phyloP scores from a whole-genome alignment of 768 basidiomycete genomes.

The Tricholoma bakamatsutake region DNA sequence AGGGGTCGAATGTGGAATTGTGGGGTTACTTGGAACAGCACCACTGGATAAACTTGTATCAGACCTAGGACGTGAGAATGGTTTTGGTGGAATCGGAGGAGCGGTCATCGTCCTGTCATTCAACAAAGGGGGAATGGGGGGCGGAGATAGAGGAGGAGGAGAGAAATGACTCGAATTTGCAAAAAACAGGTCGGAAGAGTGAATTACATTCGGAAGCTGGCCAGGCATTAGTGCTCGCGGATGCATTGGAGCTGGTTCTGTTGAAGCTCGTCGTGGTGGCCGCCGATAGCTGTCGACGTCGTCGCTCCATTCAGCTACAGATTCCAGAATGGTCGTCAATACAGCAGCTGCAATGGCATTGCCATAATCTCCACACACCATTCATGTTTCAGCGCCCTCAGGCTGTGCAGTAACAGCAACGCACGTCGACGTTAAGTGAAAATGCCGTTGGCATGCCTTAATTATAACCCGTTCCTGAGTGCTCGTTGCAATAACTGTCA shows the following conservation, averaged over 20 bases:
- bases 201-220: conserved; percentile 13
- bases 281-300: neutral
- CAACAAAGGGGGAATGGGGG: conserved; percentile 22
- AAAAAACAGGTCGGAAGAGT: conserved; percentile 20
- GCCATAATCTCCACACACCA: neutral
- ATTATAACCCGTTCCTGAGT: neutral
- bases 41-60: neutral
- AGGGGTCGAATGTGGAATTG: neutral
- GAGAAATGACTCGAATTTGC: conserved; percentile 10
- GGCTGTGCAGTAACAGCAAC: too few relatives aligned
- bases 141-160: conserved; percentile 11
- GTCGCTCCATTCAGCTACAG: conserved; percentile 15
- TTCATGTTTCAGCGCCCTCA: neutral
- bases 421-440: too few relatives aligned
- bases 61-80: conserved; percentile 6
- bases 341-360: too few relatives aligned
- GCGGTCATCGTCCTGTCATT: conserved; percentile 13
- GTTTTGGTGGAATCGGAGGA: conserved; percentile 35
- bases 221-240: conserved; percentile 18
- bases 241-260: conserved; percentile 13
- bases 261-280: conserved; percentile 11
- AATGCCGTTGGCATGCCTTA: neutral
- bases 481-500: neutral
- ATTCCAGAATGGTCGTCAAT: neutral
- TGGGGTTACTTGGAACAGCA: neutral